Conservation (phyloP, 768 basidiomycete species). For the Dentipellis sp. region DNA sequence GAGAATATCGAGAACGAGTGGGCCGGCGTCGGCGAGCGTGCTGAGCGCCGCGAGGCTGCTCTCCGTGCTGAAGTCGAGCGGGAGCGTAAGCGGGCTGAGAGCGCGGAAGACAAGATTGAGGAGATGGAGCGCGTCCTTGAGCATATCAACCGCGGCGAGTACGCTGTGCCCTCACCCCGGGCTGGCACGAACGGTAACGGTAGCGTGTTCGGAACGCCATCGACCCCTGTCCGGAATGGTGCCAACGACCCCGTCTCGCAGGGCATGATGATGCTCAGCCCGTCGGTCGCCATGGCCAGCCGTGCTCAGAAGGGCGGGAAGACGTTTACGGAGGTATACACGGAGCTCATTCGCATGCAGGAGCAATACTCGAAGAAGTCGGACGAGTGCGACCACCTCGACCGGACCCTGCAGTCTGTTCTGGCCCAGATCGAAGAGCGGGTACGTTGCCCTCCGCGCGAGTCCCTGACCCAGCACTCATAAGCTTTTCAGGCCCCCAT, state of each 20-base stretch:
- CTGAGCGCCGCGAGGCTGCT: constrained; percentile 55
- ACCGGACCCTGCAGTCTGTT: constrained; percentile 68
- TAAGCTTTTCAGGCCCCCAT: constrained; percentile 62
- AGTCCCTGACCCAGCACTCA: too few species aligned
- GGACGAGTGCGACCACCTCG: constrained; percentile 79
- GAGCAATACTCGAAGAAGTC: constrained; percentile 72
- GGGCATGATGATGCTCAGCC: constrained; percentile 65
- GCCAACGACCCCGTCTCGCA: constrained; percentile 37
- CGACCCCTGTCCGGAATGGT: constrained; percentile 34
- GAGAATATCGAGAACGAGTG: constrained; percentile 78
- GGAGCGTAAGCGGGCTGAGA: constrained; percentile 60
- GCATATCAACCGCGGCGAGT: constrained; percentile 62
- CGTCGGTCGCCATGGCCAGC: constrained; percentile 82
- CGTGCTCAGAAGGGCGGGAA: constrained; percentile 74
- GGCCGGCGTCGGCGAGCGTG: constrained; percentile 61
- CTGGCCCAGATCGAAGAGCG: constrained; percentile 88
- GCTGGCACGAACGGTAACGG: constrained; percentile 14
- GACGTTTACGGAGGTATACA: constrained; percentile 91
- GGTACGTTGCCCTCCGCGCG: constrained; percentile 33
- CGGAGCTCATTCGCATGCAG: constrained; percentile 81
- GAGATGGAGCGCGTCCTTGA: constrained; percentile 69
- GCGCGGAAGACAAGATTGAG: constrained; percentile 60
- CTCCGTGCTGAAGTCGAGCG: constrained; percentile 64
- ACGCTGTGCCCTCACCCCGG: constrained; percentile 43
- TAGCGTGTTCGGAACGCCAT: constrained; percentile 27